phyloP scores from a whole-genome alignment of 352 stramenopile species.

The Globisporangium mamillatum region DNA sequence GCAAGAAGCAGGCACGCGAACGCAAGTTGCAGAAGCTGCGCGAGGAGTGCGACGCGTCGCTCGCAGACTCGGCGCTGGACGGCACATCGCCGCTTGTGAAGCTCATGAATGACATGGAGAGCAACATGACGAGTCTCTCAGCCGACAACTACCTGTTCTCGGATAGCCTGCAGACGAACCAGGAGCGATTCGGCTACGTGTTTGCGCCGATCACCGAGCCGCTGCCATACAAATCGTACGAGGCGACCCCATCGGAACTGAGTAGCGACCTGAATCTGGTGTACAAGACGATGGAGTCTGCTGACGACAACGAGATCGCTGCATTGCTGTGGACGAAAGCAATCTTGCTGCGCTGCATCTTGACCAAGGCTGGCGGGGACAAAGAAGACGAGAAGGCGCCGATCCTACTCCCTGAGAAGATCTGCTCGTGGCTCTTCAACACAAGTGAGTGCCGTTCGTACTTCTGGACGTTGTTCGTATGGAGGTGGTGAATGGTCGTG shows the following conservation, averaged over 20 bases:
- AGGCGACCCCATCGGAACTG: conserved; percentile 52
- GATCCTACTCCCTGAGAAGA: conserved; percentile 43
- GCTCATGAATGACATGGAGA: conserved; percentile 70
- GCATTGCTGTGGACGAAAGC: conserved; percentile 71
- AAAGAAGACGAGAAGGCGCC: background rate
- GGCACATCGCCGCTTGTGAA: conserved; percentile 42
- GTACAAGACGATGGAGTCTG: conserved; percentile 63
- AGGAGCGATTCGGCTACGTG: conserved; percentile 83
- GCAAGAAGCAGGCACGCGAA: conserved; percentile 53
- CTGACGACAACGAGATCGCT: conserved; percentile 43
- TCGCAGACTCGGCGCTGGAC: conserved; percentile 14
- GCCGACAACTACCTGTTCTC: conserved; percentile 62
- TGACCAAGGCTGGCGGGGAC: conserved; percentile 22
- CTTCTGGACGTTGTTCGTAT: background rate
- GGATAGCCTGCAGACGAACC: conserved; percentile 30
- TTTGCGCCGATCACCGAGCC: conserved; percentile 76
- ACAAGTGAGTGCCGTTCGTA: conserved; percentile 45
- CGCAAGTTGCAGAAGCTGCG: conserved; percentile 56
- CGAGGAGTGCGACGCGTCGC: conserved; percentile 36
- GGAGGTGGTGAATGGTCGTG: conserved; percentile 3
- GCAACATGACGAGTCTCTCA: conserved; percentile 66
- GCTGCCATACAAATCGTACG: conserved; percentile 52
- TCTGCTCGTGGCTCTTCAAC: conserved; percentile 75
- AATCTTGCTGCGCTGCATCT: conserved; percentile 54
- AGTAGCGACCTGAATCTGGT: conserved; percentile 50